Evolutionary conservation across 1,284 basidiomycete genomes (phyloP).

Genomic region (Golubevia sp.): DNA sequence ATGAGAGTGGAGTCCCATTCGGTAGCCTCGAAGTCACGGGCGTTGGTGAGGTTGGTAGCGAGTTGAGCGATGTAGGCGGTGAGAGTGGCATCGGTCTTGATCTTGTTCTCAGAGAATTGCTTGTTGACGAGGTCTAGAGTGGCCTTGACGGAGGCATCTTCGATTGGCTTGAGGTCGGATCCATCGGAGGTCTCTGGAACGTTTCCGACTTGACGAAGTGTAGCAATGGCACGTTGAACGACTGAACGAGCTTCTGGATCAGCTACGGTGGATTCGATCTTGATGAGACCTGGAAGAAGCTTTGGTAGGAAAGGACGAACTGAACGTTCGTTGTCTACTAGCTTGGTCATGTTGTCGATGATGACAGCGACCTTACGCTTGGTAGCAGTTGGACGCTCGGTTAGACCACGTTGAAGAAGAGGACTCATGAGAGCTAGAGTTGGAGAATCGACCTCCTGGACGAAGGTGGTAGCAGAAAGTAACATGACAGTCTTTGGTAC

Average conservation of each 20-base stretch:
- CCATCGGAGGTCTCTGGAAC: conserved; percentile 46
- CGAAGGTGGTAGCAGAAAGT: conserved; percentile 99
- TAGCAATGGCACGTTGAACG: conserved; percentile 59
- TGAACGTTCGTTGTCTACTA: conserved; percentile 62
- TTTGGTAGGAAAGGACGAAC: conserved; percentile 61
- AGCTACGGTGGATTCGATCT: conserved; percentile 59
- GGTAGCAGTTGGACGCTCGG: conserved; percentile 59
- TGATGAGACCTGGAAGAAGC: conserved; percentile 60
- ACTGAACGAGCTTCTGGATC: conserved; percentile 60
- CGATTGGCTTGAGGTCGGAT: conserved; percentile 56
- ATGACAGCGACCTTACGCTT: conserved; percentile 62
- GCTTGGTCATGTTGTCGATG: conserved; percentile 62
- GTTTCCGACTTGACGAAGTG: conserved; percentile 55
- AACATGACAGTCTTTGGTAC: conserved; percentile 93
- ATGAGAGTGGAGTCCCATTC: conserved; percentile 56
- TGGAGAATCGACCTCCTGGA: conserved; percentile 98
- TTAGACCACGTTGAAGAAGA: conserved; percentile 89
- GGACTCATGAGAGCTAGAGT: conserved; percentile 99
- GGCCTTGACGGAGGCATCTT: conserved; percentile 45
- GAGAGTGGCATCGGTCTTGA: conserved; percentile 34
- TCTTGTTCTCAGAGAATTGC: conserved; percentile 35
- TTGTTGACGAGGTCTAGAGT: conserved; percentile 43
- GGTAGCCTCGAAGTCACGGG: conserved; percentile 57
- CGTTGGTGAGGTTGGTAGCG: conserved; percentile 58
- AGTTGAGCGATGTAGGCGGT: conserved; percentile 50